Conservation (phyloP, 352 stramenopile genomes). For the Phytophthora constricta region DNA sequence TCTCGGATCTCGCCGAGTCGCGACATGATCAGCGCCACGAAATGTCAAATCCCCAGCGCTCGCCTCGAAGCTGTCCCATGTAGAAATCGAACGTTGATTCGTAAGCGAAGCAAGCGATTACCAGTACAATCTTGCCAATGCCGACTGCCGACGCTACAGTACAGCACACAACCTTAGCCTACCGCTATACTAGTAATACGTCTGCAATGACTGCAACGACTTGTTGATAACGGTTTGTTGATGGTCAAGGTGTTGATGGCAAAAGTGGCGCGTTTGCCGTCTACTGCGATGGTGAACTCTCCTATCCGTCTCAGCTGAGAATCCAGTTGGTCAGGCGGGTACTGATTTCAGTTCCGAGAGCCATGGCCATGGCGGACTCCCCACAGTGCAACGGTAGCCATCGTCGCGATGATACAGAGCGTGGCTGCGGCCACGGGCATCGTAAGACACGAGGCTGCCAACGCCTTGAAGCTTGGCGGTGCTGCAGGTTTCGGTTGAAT, state of each 20-base stretch:
- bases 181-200: too few species aligned
- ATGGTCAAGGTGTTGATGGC: too few species aligned
- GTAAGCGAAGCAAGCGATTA: background rate
- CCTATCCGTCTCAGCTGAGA: too few species aligned
- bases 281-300: too few species aligned
- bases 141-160: too few species aligned
- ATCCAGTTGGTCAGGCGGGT: too few species aligned
- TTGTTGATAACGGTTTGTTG: too few species aligned
- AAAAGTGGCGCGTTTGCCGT: too few species aligned
- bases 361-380: slow-evolving; percentile 29
- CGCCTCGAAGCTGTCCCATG: background rate
- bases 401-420: slow-evolving; percentile 39
- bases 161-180: too few species aligned
- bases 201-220: too few species aligned
- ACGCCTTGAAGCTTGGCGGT: slow-evolving; percentile 20
- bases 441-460: slow-evolving; percentile 28
- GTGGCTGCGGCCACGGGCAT: slow-evolving; percentile 38
- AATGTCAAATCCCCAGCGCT: background rate
- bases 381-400: slow-evolving; percentile 36
- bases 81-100: background rate
- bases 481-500: slow-evolving; percentile 14
- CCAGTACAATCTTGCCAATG: too few species aligned
- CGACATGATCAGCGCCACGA: background rate
- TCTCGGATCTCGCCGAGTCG: background rate
- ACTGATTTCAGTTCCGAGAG: slow-evolving; percentile 29